Base-by-base conservation (phyloP, 352 stramenopile genomes). In the Phytophthora vignae region DNA sequence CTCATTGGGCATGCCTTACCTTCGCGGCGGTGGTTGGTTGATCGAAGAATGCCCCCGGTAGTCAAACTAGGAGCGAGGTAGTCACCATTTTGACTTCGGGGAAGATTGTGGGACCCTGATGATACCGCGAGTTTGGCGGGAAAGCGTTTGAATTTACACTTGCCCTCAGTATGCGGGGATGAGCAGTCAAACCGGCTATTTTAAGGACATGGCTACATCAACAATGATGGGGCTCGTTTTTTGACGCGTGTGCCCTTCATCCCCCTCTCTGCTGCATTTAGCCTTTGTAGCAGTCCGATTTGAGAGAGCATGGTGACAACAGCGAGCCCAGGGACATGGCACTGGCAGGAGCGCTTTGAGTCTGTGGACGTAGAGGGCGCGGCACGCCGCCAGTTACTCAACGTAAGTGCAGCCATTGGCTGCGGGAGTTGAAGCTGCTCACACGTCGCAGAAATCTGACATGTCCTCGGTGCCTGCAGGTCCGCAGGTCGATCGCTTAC, bases 331-430 rank as follows among this genome's bases (percentile, higher is more conserved):
- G 17, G 42, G 31, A 10, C 53, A 29, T 94, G 86, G 84, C 86
- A 94, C 71, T 94, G 86, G 86, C 84, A 88, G 52, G 78, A 94
- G 71, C 82, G 81, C 17, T 81, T 83, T 42, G 69, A 82, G 52
- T 10, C 53, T 17, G 63, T 49, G 12, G 49, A 66, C 29, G 60
- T 79, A 15, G 82, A 87, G 60, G 76, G 74, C 10, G 78, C 79
- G 2, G 83, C 74, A 68, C 79, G 81, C 0, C 49, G 46, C 4
- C 83, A 92, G 53, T 73, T 90, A 4, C 76, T 85, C 27, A 82
- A 92, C 62, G 86, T 85, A 25, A 4, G n/a, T 54, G 15, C 33
- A 31, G 36, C 10, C 31, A 57, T 64, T 57, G 56, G 33, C 5
- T 25, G 8, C 7, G 2, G 27, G 12, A 3, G 4, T 67, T 67